Conservation (phyloP, 169 alveolate species). For the Plasmodium adleri region DNA sequence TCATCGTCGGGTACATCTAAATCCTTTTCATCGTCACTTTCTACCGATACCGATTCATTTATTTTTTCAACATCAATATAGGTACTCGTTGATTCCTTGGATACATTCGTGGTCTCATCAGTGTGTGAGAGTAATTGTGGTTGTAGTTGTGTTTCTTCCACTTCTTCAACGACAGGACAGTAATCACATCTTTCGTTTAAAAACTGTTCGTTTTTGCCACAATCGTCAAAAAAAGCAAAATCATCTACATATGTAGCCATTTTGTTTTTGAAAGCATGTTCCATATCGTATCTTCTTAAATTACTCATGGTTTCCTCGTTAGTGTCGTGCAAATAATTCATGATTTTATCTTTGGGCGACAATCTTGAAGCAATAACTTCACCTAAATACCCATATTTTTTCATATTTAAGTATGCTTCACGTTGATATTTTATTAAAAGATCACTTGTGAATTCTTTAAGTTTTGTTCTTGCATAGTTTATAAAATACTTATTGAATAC, state of each 20-base stretch:
- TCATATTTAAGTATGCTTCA: too few species aligned
- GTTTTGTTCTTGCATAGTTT: neutral
- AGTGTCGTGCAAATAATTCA: neutral
- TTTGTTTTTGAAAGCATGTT: too few species aligned
- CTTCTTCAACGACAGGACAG: neutral
- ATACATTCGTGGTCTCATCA: neutral
- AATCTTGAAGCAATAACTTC: too few species aligned
- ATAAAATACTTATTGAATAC: neutral
- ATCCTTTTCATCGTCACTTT: too few species aligned
- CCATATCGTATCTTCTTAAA: slow-evolving; percentile 3
- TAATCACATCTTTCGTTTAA: slow-evolving; percentile 9
- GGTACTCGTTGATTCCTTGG: neutral
- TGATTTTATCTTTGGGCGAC: too few species aligned
- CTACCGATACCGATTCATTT: neutral
- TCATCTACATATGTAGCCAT: slow-evolving; percentile 17
- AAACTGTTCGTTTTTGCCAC: slow-evolving; percentile 6
- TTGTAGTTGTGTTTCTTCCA: neutral
- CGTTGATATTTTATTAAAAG: too few species aligned
- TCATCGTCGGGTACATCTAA: too few species aligned
- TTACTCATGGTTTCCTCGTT: neutral
- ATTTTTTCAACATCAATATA: neutral
- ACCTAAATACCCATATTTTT: too few species aligned
- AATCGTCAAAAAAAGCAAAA: slow-evolving; percentile 11
- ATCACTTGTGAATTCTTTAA: too few species aligned
- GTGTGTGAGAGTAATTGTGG: neutral